These are phyloP conservation scores for Sarocladium kiliense DNA, from an alignment of 2,329 filamentous ascomycete genomes.

Conservation along the genomic window DNA sequence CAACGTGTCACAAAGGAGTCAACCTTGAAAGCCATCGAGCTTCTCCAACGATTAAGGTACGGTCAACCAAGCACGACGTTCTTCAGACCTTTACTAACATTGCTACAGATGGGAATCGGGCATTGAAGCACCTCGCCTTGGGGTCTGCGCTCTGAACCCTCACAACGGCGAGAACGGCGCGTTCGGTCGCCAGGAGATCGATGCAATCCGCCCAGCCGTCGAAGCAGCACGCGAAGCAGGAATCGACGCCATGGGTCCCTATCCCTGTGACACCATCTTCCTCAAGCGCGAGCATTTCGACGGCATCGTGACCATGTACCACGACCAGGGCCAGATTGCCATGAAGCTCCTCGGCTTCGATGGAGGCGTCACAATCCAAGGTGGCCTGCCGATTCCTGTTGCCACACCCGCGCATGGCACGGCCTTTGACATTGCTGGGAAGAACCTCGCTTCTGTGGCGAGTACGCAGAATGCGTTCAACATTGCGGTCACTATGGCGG, in stretches of 20 bases:
- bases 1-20: conserved; percentile 19
- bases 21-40: conserved; percentile 20
- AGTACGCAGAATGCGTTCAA: conserved; percentile 28
- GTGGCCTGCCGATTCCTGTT: conserved; percentile 24
- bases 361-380: conserved; percentile 27
- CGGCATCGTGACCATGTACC: conserved; percentile 30
- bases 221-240: conserved; percentile 18
- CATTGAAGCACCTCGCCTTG: conserved; percentile 22
- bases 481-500: conserved; percentile 23
- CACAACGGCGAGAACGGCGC: conserved; percentile 28
- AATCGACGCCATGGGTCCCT: conserved; percentile 25
- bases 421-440: conserved; percentile 17
- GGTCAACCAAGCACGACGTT: not conserved
- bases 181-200: conserved; percentile 27
- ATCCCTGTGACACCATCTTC: conserved; percentile 29
- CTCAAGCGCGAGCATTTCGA: conserved; percentile 24
- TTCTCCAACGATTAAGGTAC: conserved; percentile 21
- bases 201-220: conserved; percentile 24
- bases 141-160: conserved; percentile 27
- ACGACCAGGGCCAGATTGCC: conserved; percentile 30
- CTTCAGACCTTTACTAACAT: not conserved
- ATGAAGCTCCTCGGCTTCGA: conserved; percentile 29
- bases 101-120: conserved; percentile 23
- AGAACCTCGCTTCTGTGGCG: conserved; percentile 21
- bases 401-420: conserved; percentile 19